These are phyloP conservation scores for Phlyctochytrium planicorne DNA, from an alignment of 192 early-diverging fungal species.

Conservation along the genomic window DNA sequence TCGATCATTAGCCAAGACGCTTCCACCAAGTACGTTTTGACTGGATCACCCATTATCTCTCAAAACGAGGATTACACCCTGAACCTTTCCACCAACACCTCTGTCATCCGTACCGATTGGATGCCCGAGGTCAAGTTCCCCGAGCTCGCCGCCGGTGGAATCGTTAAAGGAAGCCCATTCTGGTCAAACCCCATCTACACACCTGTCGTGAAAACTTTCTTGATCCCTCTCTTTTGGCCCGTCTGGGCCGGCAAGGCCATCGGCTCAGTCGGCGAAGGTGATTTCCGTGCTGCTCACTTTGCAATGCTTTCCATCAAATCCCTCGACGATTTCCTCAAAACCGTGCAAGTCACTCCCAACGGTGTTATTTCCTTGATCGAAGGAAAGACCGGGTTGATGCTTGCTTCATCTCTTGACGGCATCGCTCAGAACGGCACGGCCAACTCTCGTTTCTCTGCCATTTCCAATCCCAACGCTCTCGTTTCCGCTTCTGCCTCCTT, in stretches of 20 bases:
- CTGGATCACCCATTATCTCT: neutral
- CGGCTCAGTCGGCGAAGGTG: neutral
- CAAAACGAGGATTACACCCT: neutral
- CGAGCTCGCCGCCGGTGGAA: neutral
- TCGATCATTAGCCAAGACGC: neutral
- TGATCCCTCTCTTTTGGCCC: conserved; percentile 6
- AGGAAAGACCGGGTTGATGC: conserved; percentile 10
- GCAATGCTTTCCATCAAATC: conserved; percentile 5
- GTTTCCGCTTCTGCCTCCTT: neutral
- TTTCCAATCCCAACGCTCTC: conserved; percentile 3
- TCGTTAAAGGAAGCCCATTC: neutral
- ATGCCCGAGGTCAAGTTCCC: neutral
- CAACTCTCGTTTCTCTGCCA: neutral
- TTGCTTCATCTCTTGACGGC: neutral
- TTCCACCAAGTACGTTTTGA: neutral
- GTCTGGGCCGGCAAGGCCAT: neutral
- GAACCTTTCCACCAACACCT: neutral
- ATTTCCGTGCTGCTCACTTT: conserved; percentile 4
- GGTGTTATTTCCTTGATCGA: conserved; percentile 9
- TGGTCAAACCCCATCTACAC: conserved; percentile 1
- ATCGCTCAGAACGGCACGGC: neutral
- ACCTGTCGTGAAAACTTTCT: conserved; percentile 1
- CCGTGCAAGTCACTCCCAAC: neutral
- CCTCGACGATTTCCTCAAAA: neutral
- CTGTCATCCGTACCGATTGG: conserved; percentile 2